Conservation (phyloP, 1,284 basidiomycete species). For the Sanghuangporus weigelae region DNA sequence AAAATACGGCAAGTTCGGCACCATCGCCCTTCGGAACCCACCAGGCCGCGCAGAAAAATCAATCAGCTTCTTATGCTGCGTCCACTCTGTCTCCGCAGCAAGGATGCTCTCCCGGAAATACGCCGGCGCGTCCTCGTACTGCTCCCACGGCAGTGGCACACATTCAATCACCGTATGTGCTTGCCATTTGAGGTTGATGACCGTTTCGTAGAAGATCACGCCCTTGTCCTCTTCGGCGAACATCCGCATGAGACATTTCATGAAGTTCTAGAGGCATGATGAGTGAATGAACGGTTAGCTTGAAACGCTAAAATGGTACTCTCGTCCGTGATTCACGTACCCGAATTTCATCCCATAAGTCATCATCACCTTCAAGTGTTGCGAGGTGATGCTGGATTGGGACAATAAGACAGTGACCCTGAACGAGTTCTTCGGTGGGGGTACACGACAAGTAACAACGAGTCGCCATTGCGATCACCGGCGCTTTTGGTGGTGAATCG, state of each 20-base stretch:
- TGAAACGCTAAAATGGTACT: neutral
- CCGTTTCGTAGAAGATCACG: constrained; percentile 92
- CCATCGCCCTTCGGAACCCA: constrained; percentile 89
- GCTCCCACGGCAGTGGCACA: constrained; percentile 81
- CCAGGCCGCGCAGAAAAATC: constrained; percentile 86
- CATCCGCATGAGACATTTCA: constrained; percentile 98
- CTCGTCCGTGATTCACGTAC: constrained; percentile 41
- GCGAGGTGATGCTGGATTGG: constrained; percentile 92
- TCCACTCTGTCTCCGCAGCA: constrained; percentile 92
- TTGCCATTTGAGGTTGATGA: constrained; percentile 81
- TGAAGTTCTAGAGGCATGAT: constrained; percentile 74
- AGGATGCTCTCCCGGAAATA: constrained; percentile 90
- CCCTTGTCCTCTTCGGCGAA: constrained; percentile 86
- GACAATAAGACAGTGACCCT: constrained; percentile 91
- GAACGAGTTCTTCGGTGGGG: constrained; percentile 76
- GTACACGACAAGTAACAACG: constrained; percentile 88
- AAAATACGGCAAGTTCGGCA: constrained; percentile 96
- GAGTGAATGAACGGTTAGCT: neutral
- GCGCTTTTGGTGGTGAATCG: constrained; percentile 77
- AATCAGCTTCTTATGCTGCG: constrained; percentile 94
- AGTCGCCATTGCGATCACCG: constrained; percentile 87
- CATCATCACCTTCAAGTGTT: constrained; percentile 92
- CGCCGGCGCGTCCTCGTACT: constrained; percentile 82
- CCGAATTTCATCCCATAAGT: constrained; percentile 95
- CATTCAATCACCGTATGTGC: constrained; percentile 91